Evolutionary conservation across 176 grass and related monocot genomes (phyloP).

Genomic region (Alloteropsis semialata): DNA sequence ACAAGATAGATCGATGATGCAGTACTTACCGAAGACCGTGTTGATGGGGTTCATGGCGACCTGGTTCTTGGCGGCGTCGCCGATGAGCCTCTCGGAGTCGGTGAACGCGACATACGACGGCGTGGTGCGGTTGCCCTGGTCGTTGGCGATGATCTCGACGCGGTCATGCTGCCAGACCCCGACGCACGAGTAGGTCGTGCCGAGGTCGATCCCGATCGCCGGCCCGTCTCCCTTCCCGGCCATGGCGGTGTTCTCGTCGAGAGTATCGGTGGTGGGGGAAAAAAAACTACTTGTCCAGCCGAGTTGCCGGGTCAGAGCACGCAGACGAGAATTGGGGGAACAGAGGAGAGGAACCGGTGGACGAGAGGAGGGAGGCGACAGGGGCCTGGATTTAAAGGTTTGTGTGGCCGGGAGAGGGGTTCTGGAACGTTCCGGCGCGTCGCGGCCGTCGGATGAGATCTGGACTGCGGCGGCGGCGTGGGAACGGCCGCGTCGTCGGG

Average conservation of each 20-base stretch:
- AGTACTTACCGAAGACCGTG: constrained; percentile 73
- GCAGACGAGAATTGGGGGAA: neutral
- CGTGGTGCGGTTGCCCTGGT: constrained; percentile 86
- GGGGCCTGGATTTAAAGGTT: constrained; percentile 15
- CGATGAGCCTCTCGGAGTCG: constrained; percentile 67
- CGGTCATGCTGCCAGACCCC: constrained; percentile 92
- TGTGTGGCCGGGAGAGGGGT: neutral
- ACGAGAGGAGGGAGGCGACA: neutral
- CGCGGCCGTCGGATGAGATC: constrained; percentile 31
- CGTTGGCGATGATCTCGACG: constrained; percentile 88
- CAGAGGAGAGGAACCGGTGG: neutral
- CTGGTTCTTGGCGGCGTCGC: constrained; percentile 87
- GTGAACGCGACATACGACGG: constrained; percentile 82
- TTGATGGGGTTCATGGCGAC: constrained; percentile 91
- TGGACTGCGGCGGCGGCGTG: neutral
- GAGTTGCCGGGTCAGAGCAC: neutral
- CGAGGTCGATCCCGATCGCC: constrained; percentile 91
- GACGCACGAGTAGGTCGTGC: constrained; percentile 88
- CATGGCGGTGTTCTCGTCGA: constrained; percentile 38
- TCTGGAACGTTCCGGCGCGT: constrained; percentile 43
- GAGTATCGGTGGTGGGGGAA: neutral
- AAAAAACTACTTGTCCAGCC: neutral
- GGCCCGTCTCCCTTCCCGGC: constrained; percentile 73
- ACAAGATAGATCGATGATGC: neutral
- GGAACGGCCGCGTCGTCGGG: constrained; percentile 7